These are phyloP conservation scores for Anisogramma anomala DNA, from an alignment of 2,329 filamentous ascomycete genomes.

Conservation along the genomic window DNA sequence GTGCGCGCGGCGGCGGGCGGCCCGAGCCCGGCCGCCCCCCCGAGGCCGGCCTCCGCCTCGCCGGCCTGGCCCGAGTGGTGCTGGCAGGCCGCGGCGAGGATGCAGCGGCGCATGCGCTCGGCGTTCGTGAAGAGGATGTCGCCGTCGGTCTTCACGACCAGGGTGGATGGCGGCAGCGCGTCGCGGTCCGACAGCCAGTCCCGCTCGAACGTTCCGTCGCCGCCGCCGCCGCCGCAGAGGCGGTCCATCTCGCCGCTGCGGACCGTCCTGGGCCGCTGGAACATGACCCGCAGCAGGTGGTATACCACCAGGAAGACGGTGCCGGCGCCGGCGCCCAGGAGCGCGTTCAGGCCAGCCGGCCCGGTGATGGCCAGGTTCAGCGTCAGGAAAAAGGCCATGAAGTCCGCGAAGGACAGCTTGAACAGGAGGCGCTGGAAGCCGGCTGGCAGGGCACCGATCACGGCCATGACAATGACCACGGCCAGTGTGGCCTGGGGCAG, in stretches of 20 bases:
- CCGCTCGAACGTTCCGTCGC: too few relatives aligned
- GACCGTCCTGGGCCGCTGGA: background rate
- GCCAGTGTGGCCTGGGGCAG: constrained; percentile 2
- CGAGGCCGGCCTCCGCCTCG: too few relatives aligned
- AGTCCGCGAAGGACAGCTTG: constrained; percentile 6
- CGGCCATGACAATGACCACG: constrained; percentile 3
- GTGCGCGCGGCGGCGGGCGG: background rate
- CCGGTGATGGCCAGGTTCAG: constrained; percentile 5
- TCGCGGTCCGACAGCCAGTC: constrained; percentile 1
- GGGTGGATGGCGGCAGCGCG: background rate
- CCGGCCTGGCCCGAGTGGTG: background rate
- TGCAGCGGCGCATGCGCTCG: background rate
- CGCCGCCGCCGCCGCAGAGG: background rate
- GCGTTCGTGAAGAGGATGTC: constrained; percentile 6
- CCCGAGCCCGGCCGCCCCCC: too few relatives aligned
- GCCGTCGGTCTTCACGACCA: constrained; percentile 1
- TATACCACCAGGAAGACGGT: constrained; percentile 1
- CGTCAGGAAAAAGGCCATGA: constrained; percentile 4
- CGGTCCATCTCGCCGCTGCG: background rate
- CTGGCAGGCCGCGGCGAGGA: constrained; percentile 1
- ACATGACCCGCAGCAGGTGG: constrained; percentile 5
- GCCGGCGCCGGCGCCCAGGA: background rate
- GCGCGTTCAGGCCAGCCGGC: background rate
- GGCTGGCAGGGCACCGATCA: too few relatives aligned
- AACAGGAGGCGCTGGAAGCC: too few relatives aligned